Evolutionary conservation across 441 rosid genomes (phyloP), one percentile per base, ranked within the genome.

Genomic region (Macaranga tanarius): DNA sequence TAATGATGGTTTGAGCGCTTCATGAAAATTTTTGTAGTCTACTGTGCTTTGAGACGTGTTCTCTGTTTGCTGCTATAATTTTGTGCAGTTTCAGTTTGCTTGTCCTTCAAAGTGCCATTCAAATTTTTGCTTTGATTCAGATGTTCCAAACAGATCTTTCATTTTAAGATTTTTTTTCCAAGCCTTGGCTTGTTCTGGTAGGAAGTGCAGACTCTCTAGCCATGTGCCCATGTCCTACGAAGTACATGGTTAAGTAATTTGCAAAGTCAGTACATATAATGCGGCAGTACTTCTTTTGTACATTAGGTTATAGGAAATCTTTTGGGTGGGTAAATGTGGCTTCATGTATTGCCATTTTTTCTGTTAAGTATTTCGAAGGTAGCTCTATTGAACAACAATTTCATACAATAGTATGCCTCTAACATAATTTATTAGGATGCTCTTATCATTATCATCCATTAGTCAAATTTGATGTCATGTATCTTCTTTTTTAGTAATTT

Each of bases 111-210:
- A 34, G 17, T 9, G 23, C n/a, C 11, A 10, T 52, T 19, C 2
- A 19, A 73, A 31, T 31, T 73, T 16, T 2, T 40, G 16, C 52
- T 38, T 13, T n/a, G n/a, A 69, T 61, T 71, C 26, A 54, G 52
- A 31, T 50, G 4, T 55, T 51, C 58, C 31, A 42, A 42, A 42
- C 64, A 9, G 57, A 8, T 65, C 47, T 26, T 45, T 12, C 20
- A 22, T 11, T 23, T 8, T 47, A 19, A 57, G 13, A 15, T 34
- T 66, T 60, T 42, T 19, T 34, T 69, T 54, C 10, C 65, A 54
- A 52, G 23, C 62, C 13, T 45, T 56, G 65, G 13, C 58, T 73
- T 56, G 26, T 73, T 16, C 45, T 59, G 52, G 58, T 34, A 31
- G 48, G 59, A 31, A 72, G 17, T 50, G 28, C 16, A 31, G 47